Conservation (phyloP, 768 basidiomycete genomes). For the Tulasnella sp. region DNA sequence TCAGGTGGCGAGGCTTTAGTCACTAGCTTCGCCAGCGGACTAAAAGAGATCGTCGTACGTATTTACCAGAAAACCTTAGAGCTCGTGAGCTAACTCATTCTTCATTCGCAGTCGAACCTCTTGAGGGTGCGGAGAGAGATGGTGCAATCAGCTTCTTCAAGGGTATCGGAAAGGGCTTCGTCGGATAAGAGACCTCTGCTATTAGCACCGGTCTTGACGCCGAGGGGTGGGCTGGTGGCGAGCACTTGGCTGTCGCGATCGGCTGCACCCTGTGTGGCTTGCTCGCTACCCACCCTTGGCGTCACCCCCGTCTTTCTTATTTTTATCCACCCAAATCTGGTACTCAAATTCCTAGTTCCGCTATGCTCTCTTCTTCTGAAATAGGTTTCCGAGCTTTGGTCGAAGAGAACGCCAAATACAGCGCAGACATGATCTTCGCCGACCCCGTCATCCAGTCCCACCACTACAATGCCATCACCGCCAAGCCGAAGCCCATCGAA, state of each 20-base stretch:
- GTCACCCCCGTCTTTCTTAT: too few species aligned
- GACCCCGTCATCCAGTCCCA: constrained; percentile 31
- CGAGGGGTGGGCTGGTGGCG: constrained; percentile 2
- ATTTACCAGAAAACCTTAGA: constrained; percentile 30
- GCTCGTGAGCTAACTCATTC: constrained; percentile 6
- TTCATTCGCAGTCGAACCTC: constrained; percentile 77
- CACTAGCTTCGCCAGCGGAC: constrained; percentile 89
- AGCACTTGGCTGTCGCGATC: too few species aligned
- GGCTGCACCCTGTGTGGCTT: too few species aligned
- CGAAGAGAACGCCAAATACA: constrained; percentile 35
- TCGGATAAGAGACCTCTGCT: constrained; percentile 66
- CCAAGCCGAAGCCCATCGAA: neutral
- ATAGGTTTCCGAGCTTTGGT: constrained; percentile 35
- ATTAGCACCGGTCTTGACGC: neutral
- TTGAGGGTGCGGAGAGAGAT: constrained; percentile 93
- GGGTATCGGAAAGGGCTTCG: constrained; percentile 93
- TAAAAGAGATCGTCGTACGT: constrained; percentile 90
- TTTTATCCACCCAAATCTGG: neutral
- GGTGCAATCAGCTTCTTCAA: constrained; percentile 98
- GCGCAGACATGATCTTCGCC: constrained; percentile 22
- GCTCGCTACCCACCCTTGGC: too few species aligned
- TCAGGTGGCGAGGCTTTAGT: constrained; percentile 94
- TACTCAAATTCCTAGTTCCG: neutral
- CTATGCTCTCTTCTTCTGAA: neutral
- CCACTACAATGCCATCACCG: neutral